Evolutionary conservation across 1,284 basidiomycete species (phyloP), one percentile per base, ranked within the genome.

Genomic region (Cryptococcus sp.): DNA sequence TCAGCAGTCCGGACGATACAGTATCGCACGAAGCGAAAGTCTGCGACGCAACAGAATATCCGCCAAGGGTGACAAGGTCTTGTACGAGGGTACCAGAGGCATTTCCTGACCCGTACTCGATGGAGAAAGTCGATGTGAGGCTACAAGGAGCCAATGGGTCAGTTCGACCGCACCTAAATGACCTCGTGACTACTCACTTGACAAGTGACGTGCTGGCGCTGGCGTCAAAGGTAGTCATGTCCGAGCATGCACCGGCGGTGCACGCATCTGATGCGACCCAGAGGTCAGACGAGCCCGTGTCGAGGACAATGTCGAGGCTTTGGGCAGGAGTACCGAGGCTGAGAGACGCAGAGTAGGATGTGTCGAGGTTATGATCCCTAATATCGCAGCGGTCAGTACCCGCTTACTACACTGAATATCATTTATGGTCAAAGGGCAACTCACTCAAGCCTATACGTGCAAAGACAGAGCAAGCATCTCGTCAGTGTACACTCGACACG

Each of bases 41-140:
- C 74, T 91, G 90, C 47, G 85, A 83, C 3, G 81, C 69, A 3
- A 93, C 86, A 8, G 83, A 82, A 76, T 91, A 93, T 3, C 90
- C 90, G 2, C 87, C 90, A 83, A 93, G 87, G 67, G 88, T 84
- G 8, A 94, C 85, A 1, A 81, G 78, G 63, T 97, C 94, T 22
- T 82, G 72, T 0, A 81, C 90, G 5, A 95, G 84, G 3, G 72
- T 70, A 15, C 94, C 94, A 0, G 79, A 70, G 0, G 89, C 93
- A 40, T 82, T 77, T 4, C 93, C 94, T 40, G 85, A 87, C 15
- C 78, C 78, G 53, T 79, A 79, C 17, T 67, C 62, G 55, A 79
- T 78, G 20, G 60, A 57, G 53, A 78, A 78, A 0, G 62, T 35
- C n/a, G 60, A 57, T 25, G 67, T 71, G 25, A 66, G 45, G 49